A percentile compares a stretch with the other conserved stretches of the same genome.
Evolutionary conservation across 108 stramenopile genomes (phyloP).

Genomic region (Stephanodiscus triporus): DNA sequence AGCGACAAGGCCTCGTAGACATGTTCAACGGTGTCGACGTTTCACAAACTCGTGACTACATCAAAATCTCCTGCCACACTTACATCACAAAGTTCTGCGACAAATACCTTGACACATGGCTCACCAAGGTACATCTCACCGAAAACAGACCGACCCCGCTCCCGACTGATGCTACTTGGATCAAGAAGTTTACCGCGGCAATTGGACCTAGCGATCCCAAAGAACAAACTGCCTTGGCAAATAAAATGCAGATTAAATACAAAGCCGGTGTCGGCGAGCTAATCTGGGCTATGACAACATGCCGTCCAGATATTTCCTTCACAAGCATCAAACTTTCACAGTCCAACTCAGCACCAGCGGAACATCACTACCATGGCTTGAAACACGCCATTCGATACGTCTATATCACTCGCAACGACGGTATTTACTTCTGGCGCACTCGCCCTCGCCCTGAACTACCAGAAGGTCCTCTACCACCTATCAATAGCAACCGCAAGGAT

Average conservation of each 20-base stretch:
- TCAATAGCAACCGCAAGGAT: neutral
- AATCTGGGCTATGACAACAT: slow-evolving; percentile 39
- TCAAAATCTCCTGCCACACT: slow-evolving; percentile 26
- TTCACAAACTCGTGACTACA: slow-evolving; percentile 30
- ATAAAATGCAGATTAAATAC: slow-evolving; percentile 33
- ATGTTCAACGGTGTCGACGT: slow-evolving; percentile 31
- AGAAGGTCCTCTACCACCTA: slow-evolving; percentile 1
- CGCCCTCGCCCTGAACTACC: slow-evolving; percentile 7
- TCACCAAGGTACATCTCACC: slow-evolving; percentile 13
- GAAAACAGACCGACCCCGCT: neutral
- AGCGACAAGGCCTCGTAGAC: slow-evolving; percentile 24
- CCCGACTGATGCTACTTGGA: neutral
- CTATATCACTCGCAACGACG: slow-evolving; percentile 7
- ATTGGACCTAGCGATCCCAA: neutral
- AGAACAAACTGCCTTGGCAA: slow-evolving; percentile 1
- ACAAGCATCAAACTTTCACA: slow-evolving; percentile 1
- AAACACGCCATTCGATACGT: slow-evolving; percentile 8
- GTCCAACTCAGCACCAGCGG: neutral
- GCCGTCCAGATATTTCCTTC: slow-evolving; percentile 47
- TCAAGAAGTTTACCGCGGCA: neutral
- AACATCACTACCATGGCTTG: slow-evolving; percentile 2
- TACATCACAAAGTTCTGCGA: slow-evolving; percentile 32
- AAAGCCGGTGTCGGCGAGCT: slow-evolving; percentile 47
- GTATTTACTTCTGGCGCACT: slow-evolving; percentile 33
- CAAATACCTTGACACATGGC: slow-evolving; percentile 17